phyloP scores from a whole-genome alignment of 495 filamentous ascomycete genomes.

The Aspergillus sclerotioniger region DNA sequence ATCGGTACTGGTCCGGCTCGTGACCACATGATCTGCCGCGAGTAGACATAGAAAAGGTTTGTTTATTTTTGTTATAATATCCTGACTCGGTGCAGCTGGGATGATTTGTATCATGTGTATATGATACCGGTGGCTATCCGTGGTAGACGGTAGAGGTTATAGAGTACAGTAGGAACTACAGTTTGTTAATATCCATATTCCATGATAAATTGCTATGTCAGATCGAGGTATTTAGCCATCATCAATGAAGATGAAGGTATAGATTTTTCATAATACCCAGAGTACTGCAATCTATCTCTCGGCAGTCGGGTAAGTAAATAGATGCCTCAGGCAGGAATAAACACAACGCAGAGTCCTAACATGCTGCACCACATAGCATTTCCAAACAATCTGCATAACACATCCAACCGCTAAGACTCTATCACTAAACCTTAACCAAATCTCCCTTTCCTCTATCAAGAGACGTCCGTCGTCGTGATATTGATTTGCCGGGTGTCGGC shows the following conservation, averaged over 20 bases:
- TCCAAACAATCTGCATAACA: neutral
- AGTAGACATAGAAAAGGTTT: conserved; percentile 18
- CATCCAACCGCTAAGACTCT: too few species aligned
- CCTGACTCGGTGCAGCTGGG: conserved; percentile 6
- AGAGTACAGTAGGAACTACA: neutral
- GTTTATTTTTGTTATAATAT: conserved; percentile 3
- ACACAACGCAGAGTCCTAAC: neutral
- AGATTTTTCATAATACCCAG: neutral
- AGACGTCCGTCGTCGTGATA: neutral
- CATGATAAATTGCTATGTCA: too few species aligned
- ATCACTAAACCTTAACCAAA: too few species aligned
- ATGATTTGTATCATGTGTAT: conserved; percentile 1
- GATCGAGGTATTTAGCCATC: too few species aligned
- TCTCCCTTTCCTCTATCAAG: neutral
- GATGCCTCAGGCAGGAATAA: neutral
- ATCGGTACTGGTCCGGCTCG: conserved; percentile 77
- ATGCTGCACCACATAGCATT: neutral
- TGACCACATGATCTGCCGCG: conserved; percentile 63
- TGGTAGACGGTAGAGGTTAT: conserved; percentile 6
- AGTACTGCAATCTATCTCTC: neutral
- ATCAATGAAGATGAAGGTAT: too few species aligned
- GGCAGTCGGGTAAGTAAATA: neutral
- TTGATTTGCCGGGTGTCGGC: conserved; percentile 36
- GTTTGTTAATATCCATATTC: neutral
- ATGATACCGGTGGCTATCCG: conserved; percentile 2